Base-by-base conservation (phyloP, 2,329 filamentous ascomycete species). In the Dactylonectria estremocensis region DNA sequence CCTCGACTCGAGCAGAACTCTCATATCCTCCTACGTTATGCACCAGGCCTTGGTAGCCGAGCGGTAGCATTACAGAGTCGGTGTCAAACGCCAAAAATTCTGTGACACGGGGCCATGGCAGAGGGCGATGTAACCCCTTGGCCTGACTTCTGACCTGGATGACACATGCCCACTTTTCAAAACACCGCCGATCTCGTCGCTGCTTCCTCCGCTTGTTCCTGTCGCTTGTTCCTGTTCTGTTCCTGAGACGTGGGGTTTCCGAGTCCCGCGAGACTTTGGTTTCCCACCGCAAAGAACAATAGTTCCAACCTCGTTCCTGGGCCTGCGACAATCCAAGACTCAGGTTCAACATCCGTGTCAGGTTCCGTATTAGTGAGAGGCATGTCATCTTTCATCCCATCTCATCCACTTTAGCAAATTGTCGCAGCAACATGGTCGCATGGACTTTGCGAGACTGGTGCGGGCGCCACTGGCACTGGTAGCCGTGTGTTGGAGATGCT, bases 161-260 rank as follows among this genome's bases (percentile, higher is more conserved):
- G 62, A 64, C 55, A 64, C 62, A 58, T 31, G 16, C 37, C 24
- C 46, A 40, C 28, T 53, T 61, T 45, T 48, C 61, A 53, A 66
- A 66, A 66, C 64, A 24, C 28, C 11, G 35, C 53, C 53, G 58
- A 61, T 66, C 24, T 16, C 20, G 16, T 48, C 35, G 20, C n/a
- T 43, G 20, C 14, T 28, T 45, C 43, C 40, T 50, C n/a, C n/a
- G n/a, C n/a, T n/a, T n/a, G n/a, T 18, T 16, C n/a, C n/a, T 35
- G 14, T 52, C 35, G 20, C n/a, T 43, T 31, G 18, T 28, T 45
- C 43, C 40, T 50, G 35, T 14, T 37, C 35, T 28, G 16, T 35
- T 60, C 45, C 11, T 31, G 24, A 52, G 48, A 40, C 58, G 14
- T 18, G 22, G 18, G 31, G 37, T 43, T 43, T 43, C 16, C 40